Evolutionary conservation across 2,329 filamentous ascomycete genomes (phyloP), one percentile per base, ranked within the genome.

Genomic region (Triangularia verruculosa): DNA sequence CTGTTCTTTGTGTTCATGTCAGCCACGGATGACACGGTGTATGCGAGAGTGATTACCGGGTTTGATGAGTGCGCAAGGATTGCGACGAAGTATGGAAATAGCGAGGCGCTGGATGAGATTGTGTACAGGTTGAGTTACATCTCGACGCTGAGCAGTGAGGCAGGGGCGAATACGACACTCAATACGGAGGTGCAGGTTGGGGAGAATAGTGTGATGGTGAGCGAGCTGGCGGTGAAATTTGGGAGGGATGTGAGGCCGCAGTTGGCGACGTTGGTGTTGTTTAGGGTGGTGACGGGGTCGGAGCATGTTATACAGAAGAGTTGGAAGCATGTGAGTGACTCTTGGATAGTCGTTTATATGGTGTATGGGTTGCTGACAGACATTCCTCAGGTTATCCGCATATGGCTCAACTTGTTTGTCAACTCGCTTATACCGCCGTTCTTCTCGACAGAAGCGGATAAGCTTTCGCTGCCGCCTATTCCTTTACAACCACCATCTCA

Each of bases 1-100:
- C 80, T 99, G 61, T 96, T 95, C 12, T 99, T 98, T 73, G 95
- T 99, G 3, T 99, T 99, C 79, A 96, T 98, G 89, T 98, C 94
- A 34, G 96, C 96, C 15, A 96, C 93, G 0, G 96, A 99, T 72
- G 95, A 99, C 74, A 84, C 94, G 0, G 95, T 99, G 2, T 99
- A 97, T 74, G 92, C 92, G 34, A 87, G 95, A 64, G 91, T 99
- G 17, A 92, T 98, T 27, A 91, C 91, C 56, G 95, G 95, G 1
- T 99, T 99, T 72, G 92, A 97, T 71, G 94, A 99, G 75, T 98
- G 94, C 74, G 93, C 95, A 17, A 89, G 92, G 64, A 96, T 99
- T 69, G 94, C 95, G 5, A 88, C 92, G 7, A 91, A 88, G 72
- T 94, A 97, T 75, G 86, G 85, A 12, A 83, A 96, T 70, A 90